Evolutionary conservation across 163 green algal genomes (phyloP), one percentile per base, ranked within the genome.

Genomic region (Trebouxia gelatinosa): DNA sequence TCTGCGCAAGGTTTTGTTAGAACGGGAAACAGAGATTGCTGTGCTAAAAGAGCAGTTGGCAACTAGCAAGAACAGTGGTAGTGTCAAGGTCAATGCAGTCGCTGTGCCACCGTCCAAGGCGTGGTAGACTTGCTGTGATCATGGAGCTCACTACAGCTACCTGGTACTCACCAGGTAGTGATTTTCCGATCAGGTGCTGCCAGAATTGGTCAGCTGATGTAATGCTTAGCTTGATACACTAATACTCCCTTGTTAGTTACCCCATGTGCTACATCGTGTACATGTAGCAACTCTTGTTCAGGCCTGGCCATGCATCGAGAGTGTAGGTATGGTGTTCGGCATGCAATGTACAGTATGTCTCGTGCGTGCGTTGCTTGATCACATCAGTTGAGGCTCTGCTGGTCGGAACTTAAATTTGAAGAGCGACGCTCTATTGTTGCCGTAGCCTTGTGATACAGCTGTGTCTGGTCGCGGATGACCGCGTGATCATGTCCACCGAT

Each of bases 11-110:
- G 68, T 76, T n/a, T 13, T 76, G 29, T 40, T 61, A 48, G 68
- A 76, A 43, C 43, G 68, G 68, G 68, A 76, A 5, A 61, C 34
- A 31, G 68, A 76, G 28, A 76, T 76, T 76, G 68, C 40, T 32
- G n/a, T 35, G 19, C 40, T 76, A 43, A 76, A 76, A 29, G 68
- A 76, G 40, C 43, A 61, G 68, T 28, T 76, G 23, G 68, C 68
- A 76, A 29, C 68, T 46, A 28, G 29, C 40, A 62, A 39, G 62
- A 43, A 43, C 35, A 51, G 13, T 51, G 37, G 17, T 21, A 34
- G 23, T 37, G 29, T 72, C 35, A 72, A 54, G 7, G 64, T 72
- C 16, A 26, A 34, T 34, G 64, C 64, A 72, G 64, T 72, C 11
- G 64, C 64, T 34, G n/a, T n/a, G n/a, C 64, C 64, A 13, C 64